A percentile compares a stretch with the other conserved stretches of the same genome.
phyloP scores from a whole-genome alignment of 75 land plant genomes.

The Isoetes taiwanensis region DNA sequence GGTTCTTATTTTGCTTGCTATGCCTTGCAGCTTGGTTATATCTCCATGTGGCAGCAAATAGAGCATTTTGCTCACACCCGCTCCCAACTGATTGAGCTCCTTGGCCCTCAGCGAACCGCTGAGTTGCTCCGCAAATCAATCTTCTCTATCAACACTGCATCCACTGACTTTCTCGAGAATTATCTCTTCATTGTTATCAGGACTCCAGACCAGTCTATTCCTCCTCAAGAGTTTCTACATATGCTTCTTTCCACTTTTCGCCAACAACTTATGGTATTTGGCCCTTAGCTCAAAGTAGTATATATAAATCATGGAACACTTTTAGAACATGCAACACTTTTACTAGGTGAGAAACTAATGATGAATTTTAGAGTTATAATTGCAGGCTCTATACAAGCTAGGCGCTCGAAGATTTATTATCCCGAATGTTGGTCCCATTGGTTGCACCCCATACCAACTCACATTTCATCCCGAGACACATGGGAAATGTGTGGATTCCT shows the following conservation, averaged over 20 bases:
- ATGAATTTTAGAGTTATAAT: too few relatives aligned
- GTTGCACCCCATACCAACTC: slow-evolving; percentile 82
- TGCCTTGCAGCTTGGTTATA: slow-evolving; percentile 52
- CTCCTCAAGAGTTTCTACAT: slow-evolving; percentile 41
- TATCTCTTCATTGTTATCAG: slow-evolving; percentile 52
- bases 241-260: slow-evolving; percentile 36
- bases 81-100: slow-evolving; percentile 32
- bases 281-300: too few relatives aligned
- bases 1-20: too few relatives aligned
- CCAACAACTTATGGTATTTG: slow-evolving; percentile 35
- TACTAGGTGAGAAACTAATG: too few relatives aligned
- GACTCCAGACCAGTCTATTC: slow-evolving; percentile 17
- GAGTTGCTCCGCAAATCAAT: slow-evolving; percentile 38
- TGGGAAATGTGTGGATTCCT: slow-evolving; percentile 36
- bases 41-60: slow-evolving; percentile 55
- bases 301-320: too few relatives aligned
- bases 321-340: too few relatives aligned
- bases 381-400: slow-evolving; percentile 53
- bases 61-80: slow-evolving; percentile 53
- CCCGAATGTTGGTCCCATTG: slow-evolving; percentile 59
- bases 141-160: slow-evolving; percentile 63
- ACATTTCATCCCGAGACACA: too few relatives aligned
- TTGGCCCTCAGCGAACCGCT: slow-evolving; percentile 46
- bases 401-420: slow-evolving; percentile 71
- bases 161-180: slow-evolving; percentile 91